Conservation (phyloP, 2,329 filamentous ascomycete species). For the Diaporthe batatas region DNA sequence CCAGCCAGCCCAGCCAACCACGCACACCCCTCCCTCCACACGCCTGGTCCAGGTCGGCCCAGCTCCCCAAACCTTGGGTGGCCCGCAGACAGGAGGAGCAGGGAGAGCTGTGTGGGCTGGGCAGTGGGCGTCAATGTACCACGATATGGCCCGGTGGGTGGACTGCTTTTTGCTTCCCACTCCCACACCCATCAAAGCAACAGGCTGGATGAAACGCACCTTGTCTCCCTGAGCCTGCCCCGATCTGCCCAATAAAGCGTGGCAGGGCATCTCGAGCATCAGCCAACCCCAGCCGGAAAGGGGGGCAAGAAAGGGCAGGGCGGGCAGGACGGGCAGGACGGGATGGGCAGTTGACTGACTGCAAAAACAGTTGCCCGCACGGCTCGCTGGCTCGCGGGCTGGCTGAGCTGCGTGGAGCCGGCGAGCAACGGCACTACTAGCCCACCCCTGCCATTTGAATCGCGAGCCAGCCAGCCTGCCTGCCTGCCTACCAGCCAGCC, state of each 20-base stretch:
- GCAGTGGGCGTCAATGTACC: not conserved
- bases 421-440: conserved; percentile 21
- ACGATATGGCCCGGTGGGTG: conserved; percentile 1
- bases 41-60: conserved; percentile 28
- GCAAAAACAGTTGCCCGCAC: conserved; percentile 8
- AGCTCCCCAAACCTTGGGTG: conserved; percentile 29
- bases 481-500: conserved; percentile 23
- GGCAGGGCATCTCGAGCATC: conserved; percentile 1
- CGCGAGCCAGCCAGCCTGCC: conserved; percentile 26
- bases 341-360: not conserved
- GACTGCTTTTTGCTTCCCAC: conserved; percentile 23
- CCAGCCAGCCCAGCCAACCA: conserved; percentile 21
- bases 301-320: not conserved
- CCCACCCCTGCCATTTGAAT: conserved; percentile 20
- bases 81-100: conserved; percentile 11
- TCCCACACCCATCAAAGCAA: conserved; percentile 18
- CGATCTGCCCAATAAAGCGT: conserved; percentile 9
- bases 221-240: conserved; percentile 15
- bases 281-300: not conserved
- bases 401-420: conserved; percentile 27
- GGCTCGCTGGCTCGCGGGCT: conserved; percentile 7
- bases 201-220: conserved; percentile 31
- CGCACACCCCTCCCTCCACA: conserved; percentile 24
- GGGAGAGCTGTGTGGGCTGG: conserved; percentile 19
- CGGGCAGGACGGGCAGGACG: not conserved